phyloP scores from a whole-genome alignment of 768 basidiomycete genomes.

The Hemileccinum impolitum region DNA sequence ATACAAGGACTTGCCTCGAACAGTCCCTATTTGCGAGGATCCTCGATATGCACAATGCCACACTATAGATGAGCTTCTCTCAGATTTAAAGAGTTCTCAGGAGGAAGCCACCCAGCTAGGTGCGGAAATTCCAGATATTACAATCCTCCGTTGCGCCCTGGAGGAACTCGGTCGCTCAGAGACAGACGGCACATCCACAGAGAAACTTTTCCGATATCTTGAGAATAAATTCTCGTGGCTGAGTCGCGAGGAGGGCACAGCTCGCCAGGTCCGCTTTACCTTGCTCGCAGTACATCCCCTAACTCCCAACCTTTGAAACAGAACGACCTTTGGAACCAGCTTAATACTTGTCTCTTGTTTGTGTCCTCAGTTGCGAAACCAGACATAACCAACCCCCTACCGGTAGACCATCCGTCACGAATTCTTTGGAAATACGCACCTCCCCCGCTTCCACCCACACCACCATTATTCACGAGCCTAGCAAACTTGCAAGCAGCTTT shows the following conservation, averaged over 20 bases:
- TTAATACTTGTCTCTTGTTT: slow-evolving; percentile 50
- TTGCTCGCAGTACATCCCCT: background rate
- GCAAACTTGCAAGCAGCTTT: slow-evolving; percentile 19
- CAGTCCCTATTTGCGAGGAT: slow-evolving; percentile 49
- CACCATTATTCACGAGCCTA: slow-evolving; percentile 28
- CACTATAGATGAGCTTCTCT: slow-evolving; percentile 41
- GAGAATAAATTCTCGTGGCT: slow-evolving; percentile 61
- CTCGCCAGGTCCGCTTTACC: slow-evolving; percentile 48
- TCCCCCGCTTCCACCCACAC: slow-evolving; percentile 24
- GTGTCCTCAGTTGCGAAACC: slow-evolving; percentile 30
- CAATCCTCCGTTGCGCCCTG: slow-evolving; percentile 63
- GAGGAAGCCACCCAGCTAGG: slow-evolving; percentile 15
- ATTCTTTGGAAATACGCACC: slow-evolving; percentile 39
- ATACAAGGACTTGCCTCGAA: slow-evolving; percentile 55
- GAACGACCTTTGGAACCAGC: slow-evolving; percentile 58
- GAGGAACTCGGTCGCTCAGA: slow-evolving; percentile 43
- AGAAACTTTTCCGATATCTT: slow-evolving; percentile 57
- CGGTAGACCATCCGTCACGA: slow-evolving; percentile 20
- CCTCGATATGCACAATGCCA: slow-evolving; percentile 41
- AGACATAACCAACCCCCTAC: background rate
- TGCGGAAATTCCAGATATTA: slow-evolving; percentile 43
- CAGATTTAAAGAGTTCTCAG: slow-evolving; percentile 4
- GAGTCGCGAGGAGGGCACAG: slow-evolving; percentile 44
- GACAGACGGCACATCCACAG: slow-evolving; percentile 44
- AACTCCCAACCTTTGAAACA: slow-evolving; percentile 21